Base-by-base conservation (phyloP, 2,329 filamentous ascomycete genomes). In the Alternaria sp. region DNA sequence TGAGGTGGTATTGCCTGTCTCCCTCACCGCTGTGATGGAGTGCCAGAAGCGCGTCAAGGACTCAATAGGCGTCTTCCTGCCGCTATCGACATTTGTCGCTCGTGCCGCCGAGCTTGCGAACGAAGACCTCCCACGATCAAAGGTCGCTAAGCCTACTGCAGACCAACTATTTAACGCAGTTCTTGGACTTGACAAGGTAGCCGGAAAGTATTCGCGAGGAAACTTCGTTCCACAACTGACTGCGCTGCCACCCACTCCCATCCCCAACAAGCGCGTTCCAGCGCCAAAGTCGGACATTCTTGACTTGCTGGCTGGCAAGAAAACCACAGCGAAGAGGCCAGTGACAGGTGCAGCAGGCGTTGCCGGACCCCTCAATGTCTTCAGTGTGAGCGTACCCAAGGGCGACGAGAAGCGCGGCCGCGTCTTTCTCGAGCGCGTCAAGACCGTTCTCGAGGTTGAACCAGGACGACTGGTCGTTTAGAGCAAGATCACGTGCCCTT, bases 151-250 rank as follows among this genome's bases (percentile, higher is more conserved):
- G 72, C 89, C 90, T 13, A 88, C 90, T 0, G 82, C 90, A 34
- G 86, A 93, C 72, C 92, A 96, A 75, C 86, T 99, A 11, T 98
- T 98, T 80, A 88, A 97, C 74, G 88, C 94, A 70, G 84, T 98
- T 13, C 85, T 99, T 7, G 94, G 93, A 9, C 80, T 93, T 21
- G 79, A 85, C 66, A 80, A 81, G 56, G 82, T 85, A 57, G 57
- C 61, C 10, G 69, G 62, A 33, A 82, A 77, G 31, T 78, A 77
- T 28, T 83, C 73, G 76, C 86, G 76, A 80, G 93, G 81, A 64
- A 82, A 80, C 84, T 96, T 85, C 75, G 86, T 85, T 9, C 93
- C 93, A 2, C 87, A 92, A 72, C 86, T 97, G 67, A 84, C 83
- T 48, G 67, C 83, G 6, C 71, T 84, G 3, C 65, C 76, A 11